phyloP scores from a whole-genome alignment of 805 yeast genomes.

The Maudiozyma saulgeensis region DNA sequence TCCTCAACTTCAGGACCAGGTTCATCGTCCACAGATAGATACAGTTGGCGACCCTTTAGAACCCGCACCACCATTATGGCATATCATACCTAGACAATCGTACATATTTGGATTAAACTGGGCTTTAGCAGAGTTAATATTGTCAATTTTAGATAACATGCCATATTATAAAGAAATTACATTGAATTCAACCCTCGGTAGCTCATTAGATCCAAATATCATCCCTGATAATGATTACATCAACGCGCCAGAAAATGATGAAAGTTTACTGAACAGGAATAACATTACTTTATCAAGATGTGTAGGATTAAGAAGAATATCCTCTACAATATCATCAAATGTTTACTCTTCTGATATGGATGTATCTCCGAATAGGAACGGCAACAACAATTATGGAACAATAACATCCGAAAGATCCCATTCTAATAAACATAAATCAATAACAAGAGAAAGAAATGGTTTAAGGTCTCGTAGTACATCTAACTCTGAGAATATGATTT shows the following conservation, averaged over 20 bases:
- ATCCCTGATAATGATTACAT: neutral
- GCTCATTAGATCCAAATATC: neutral
- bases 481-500: neutral
- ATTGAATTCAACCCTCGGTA: neutral
- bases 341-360: slow-evolving; percentile 18
- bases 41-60: neutral
- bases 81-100: slow-evolving; percentile 33
- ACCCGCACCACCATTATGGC: slow-evolving; percentile 23
- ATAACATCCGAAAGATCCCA: neutral
- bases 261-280: slow-evolving; percentile 11
- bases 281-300: slow-evolving; percentile 31
- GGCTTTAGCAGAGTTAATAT: slow-evolving; percentile 28
- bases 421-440: neutral
- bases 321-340: slow-evolving; percentile 27
- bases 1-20: slow-evolving; percentile 30
- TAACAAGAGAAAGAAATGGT: neutral
- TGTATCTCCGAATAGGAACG: neutral
- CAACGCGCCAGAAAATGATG: neutral
- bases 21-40: neutral
- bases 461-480: neutral
- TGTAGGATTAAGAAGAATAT: slow-evolving; percentile 28
- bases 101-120: slow-evolving; percentile 32
- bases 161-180: slow-evolving; percentile 21
- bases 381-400: neutral
- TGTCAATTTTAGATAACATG: slow-evolving; percentile 19